Base-by-base conservation (phyloP, 1,139 yeast species). In the Pichia sorboxylosa region DNA sequence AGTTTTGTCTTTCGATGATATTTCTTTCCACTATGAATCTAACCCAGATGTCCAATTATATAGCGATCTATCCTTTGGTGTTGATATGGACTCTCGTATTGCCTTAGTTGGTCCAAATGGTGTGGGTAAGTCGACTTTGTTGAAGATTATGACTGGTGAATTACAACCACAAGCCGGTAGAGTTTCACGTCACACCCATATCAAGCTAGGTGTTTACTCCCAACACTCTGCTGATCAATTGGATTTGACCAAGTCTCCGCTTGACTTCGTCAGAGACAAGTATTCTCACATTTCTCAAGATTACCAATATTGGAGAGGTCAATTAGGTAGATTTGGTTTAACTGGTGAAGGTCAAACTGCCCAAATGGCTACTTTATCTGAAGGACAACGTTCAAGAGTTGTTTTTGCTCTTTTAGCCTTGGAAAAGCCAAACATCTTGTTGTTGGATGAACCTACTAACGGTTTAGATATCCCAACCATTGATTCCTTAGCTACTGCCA, bases 81-180 rank as follows among this genome's bases (percentile, higher is more conserved):
- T 90, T 43, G 98, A 92, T 69, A 87, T 90, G 97, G 99, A 90
- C 63, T 85, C 97, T 26, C 80, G 99, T 67, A 78, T 87, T 52
- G 98, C 98, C 29, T 71, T 90, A 38, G 98, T 90, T 41, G 99
- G 99, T 28, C 97, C 98, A 56, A 90, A 90, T 62, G 99, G 99
- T 81, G 87, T 90, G 49, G 98, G 98, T 69, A 90, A 90, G 63
- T 87, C 97, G 34, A 90, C 99, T 17, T 66, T 90, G 56, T 75
- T 90, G 57, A 90, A 90, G 60, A 71, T 90, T 54, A 90, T 92
- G 94, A 93, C 94, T 53, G 98, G 98, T 62, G 77, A 73, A 48
- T 71, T 90, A 53, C 73, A 69, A 47, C 85, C 96, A 33, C 94
- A 87, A 61, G 62, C 69, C 46, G 98, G 98, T 52, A 79, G 96